phyloP scores from a whole-genome alignment of 768 basidiomycete genomes.

The Lactarius sanguifluus region DNA sequence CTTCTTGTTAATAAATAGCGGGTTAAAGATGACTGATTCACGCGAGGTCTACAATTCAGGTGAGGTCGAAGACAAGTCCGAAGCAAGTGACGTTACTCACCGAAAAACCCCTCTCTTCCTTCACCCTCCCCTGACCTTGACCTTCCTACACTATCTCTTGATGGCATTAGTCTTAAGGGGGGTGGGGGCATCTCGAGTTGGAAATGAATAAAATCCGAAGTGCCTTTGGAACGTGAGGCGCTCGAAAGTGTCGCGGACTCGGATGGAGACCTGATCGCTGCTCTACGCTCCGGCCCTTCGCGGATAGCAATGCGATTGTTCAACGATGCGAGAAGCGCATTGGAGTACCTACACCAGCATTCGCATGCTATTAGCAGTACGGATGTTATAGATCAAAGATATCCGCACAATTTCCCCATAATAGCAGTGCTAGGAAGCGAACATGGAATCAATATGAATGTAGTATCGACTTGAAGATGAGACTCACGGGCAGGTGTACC shows the following conservation, averaged over 20 bases:
- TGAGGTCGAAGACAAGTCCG: not conserved
- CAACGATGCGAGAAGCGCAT: constrained; percentile 16
- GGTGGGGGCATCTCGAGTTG: not conserved
- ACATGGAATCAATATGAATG: not conserved
- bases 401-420: constrained; percentile 19
- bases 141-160: not conserved
- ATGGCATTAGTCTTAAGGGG: not conserved
- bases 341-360: constrained; percentile 12
- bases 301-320: constrained; percentile 21
- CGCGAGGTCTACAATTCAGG: not conserved
- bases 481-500: constrained; percentile 19
- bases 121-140: not conserved
- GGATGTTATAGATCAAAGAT: not conserved
- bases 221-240: not conserved
- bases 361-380: not conserved
- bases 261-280: not conserved
- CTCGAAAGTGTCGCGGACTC: not conserved
- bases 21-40: not conserved
- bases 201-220: not conserved
- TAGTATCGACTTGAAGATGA: not conserved
- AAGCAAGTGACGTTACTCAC: not conserved
- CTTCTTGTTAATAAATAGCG: not conserved
- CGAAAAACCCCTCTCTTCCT: not conserved
- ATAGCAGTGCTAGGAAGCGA: constrained; percentile 4
- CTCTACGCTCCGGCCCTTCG: not conserved